Evolutionary conservation across 140 eudicot genomes (phyloP).

Genomic region (Oenanthe javanica): DNA sequence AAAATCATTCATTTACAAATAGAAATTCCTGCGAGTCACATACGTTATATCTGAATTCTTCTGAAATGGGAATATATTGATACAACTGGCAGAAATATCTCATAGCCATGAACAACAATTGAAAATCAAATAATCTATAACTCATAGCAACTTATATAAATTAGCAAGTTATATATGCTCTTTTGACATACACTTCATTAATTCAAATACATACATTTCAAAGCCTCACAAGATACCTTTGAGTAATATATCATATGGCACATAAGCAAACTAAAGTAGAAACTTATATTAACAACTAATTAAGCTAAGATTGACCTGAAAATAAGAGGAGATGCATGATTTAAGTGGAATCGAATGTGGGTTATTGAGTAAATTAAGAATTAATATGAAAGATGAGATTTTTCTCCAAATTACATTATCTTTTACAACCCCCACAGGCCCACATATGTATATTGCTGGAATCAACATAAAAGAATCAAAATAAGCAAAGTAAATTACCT

Average conservation of each 20-base stretch:
- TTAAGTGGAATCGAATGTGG: background rate
- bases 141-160: background rate
- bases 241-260: background rate
- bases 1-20: background rate
- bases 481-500: background rate
- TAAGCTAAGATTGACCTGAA: background rate
- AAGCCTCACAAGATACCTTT: background rate
- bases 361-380: background rate
- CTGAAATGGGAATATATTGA: background rate
- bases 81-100: background rate
- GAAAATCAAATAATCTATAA: background rate
- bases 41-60: background rate
- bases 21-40: background rate
- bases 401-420: background rate
- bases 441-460: background rate
- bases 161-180: background rate
- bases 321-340: background rate
- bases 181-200: no score
- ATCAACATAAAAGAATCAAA: background rate
- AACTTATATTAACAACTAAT: background rate
- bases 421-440: background rate
- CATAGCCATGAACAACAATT: background rate
- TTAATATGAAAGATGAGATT: background rate
- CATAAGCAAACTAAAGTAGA: background rate
- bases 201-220: background rate